Base-by-base conservation (phyloP, 2,329 filamentous ascomycete species). In the Venturiaceae sp. region DNA sequence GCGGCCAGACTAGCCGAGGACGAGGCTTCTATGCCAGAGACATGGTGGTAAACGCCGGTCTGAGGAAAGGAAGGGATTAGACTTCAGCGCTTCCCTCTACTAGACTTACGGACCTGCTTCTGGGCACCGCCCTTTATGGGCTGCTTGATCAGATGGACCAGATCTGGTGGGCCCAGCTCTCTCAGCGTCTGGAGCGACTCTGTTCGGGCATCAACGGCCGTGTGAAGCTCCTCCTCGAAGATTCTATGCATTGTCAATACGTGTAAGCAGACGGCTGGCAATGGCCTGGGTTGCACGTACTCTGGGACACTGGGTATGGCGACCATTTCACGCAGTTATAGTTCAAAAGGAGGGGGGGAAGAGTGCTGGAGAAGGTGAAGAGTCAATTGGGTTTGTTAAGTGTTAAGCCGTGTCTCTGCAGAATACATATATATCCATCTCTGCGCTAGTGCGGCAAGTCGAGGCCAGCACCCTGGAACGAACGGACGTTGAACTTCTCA, bases 21-120 rank as follows among this genome's bases (percentile, higher is more conserved):
- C 2, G 94, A 99, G 53, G 94, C 94, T 75, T 99, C 94, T 69
- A 96, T 86, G 61, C 94, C 94, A 39, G 91, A 96, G 66, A 96
- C 92, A 84, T 99, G 94, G 73, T 99, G 94, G 71, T 99, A 99
- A 58, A 96, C 86, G 60, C 94, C 94, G 62, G 85, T 86, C 88
- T 96, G 65, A 7, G n/a, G n/a, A n/a, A n/a, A n/a, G n/a, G 13
- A 33, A 11, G n/a, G 9, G 30, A 16, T 6, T 53, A 26, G 41
- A 26, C 3, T 14, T 53, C 32, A 46, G 9, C 14, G 32, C 5
- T 30, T 14, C 11, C 34, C 13, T 41, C 19, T 13, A 30, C 6
- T 1, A n/a, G 30, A 30, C 14, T 28, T 1, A 21, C 68, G 60
- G 71, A 83, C 81, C 76, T 83, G 81, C 62, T 80, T 82, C 57